Conservation (phyloP, 345 rosid species). For the Acer negundo region DNA sequence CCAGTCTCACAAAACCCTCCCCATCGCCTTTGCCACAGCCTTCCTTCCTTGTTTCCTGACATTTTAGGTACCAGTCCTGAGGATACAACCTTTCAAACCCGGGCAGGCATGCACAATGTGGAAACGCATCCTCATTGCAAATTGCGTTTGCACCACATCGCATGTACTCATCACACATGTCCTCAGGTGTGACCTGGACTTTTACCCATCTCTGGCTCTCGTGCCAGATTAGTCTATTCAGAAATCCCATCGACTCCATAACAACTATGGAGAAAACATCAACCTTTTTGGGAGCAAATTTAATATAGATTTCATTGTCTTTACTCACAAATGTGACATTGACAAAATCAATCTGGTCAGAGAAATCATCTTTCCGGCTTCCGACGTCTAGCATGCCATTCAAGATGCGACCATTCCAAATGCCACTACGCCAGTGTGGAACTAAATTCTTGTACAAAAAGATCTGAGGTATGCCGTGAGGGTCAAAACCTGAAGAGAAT, state of each 20-base stretch:
- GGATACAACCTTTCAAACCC: conserved; percentile 7
- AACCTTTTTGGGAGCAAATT: not conserved
- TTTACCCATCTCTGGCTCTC: conserved; percentile 5
- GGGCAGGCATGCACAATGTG: conserved; percentile 19
- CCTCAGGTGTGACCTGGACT: not conserved
- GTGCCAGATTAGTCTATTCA: conserved; percentile 7
- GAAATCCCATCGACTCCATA: not conserved
- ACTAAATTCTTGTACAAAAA: not conserved
- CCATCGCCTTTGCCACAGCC: not conserved
- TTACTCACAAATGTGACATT: not conserved
- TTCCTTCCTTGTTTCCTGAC: not conserved
- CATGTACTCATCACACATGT: conserved; percentile 25
- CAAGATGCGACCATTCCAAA: conserved; percentile 14
- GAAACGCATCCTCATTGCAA: conserved; percentile 1
- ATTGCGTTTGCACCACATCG: conserved; percentile 17
- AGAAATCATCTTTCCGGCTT: not conserved
- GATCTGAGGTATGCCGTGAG: not conserved
- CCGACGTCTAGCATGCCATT: not conserved
- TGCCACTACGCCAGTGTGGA: conserved; percentile 15
- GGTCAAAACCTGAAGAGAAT: conserved; percentile 1
- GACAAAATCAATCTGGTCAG: not conserved
- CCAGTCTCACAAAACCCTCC: not conserved
- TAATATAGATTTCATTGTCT: not conserved
- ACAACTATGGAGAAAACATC: not conserved
- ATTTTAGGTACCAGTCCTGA: not conserved